A percentile compares a stretch with the other conserved stretches of the same genome.
These are phyloP conservation scores for Panus rudis DNA, from an alignment of 768 basidiomycete species.

Conservation along the genomic window DNA sequence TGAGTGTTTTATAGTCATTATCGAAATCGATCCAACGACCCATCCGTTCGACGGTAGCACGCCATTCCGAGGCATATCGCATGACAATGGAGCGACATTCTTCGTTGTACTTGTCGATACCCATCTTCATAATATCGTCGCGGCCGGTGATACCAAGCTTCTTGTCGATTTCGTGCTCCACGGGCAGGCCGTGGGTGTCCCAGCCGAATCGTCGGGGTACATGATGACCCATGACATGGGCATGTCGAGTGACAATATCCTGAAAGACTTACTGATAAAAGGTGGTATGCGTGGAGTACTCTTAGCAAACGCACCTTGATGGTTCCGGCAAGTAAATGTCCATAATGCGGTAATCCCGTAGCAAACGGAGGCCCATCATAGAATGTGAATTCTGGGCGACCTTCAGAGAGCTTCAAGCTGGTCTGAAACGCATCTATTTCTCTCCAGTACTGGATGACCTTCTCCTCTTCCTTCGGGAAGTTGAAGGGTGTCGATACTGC, in stretches of 20 bases:
- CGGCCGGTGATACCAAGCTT: slow-evolving; percentile 85
- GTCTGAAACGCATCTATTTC: slow-evolving; percentile 98
- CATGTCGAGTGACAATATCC: slow-evolving; percentile 98
- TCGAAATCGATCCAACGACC: slow-evolving; percentile 99
- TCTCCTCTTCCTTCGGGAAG: slow-evolving; percentile 85
- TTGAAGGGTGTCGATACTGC: slow-evolving; percentile 71
- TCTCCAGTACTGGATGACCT: slow-evolving; percentile 85
- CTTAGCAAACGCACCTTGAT: slow-evolving; percentile 77
- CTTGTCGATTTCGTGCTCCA: slow-evolving; percentile 99
- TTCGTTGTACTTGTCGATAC: slow-evolving; percentile 95
- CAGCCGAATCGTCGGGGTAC: slow-evolving; percentile 94
- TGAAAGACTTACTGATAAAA: slow-evolving; percentile 27
- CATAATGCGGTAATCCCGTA: slow-evolving; percentile 94
- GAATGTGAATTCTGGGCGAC: slow-evolving; percentile 86
- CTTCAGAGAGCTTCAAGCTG: slow-evolving; percentile 86
- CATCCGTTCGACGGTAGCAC: slow-evolving; percentile 91
- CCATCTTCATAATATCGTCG: slow-evolving; percentile 91
- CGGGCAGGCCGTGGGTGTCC: slow-evolving; percentile 98
- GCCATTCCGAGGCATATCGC: slow-evolving; percentile 94
- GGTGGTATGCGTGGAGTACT: background rate
- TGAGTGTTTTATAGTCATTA: slow-evolving; percentile 97
- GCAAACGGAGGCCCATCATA: slow-evolving; percentile 98
- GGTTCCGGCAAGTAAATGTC: slow-evolving; percentile 87
- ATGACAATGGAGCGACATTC: slow-evolving; percentile 97
- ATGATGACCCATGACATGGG: slow-evolving; percentile 86